Evolutionary conservation across 768 basidiomycete genomes (phyloP).

Genomic region (Leccinum arenicola): DNA sequence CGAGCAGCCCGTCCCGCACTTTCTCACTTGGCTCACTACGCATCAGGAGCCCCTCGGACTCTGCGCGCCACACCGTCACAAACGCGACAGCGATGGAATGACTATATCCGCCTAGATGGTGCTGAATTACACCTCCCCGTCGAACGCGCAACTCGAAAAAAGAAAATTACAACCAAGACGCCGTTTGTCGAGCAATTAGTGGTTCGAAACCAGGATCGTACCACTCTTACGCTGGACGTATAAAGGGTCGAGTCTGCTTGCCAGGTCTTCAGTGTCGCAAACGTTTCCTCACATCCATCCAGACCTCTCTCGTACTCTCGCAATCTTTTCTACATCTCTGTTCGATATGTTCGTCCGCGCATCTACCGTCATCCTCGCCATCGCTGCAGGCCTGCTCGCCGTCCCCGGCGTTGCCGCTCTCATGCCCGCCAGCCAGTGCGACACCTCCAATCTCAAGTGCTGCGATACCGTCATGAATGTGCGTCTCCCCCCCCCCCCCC

Average conservation of each 20-base stretch:
- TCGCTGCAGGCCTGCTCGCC: slow-evolving; percentile 11
- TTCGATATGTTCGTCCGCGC: slow-evolving; percentile 15
- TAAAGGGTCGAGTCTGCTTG: slow-evolving; percentile 6
- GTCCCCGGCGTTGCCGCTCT: neutral
- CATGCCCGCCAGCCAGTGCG: slow-evolving; percentile 8
- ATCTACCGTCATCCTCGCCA: slow-evolving; percentile 12
- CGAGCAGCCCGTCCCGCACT: neutral
- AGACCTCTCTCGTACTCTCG: neutral
- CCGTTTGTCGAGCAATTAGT: slow-evolving; percentile 4
- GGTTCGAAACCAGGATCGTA: slow-evolving; percentile 4
- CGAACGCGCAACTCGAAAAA: slow-evolving; percentile 6
- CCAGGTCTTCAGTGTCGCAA: neutral
- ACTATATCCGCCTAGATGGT: slow-evolving; percentile 11
- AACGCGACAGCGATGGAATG: neutral
- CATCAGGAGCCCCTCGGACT: neutral
- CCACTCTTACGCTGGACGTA: slow-evolving; percentile 5
- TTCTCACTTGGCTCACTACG: slow-evolving; percentile 4
- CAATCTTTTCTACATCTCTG: neutral
- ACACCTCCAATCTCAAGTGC: slow-evolving; percentile 8
- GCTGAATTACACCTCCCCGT: neutral
- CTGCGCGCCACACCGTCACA: neutral
- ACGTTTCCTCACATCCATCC: neutral
- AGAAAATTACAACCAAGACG: slow-evolving; percentile 14
- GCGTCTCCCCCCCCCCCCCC: neutral
- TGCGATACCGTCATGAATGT: neutral